These are phyloP conservation scores for Gaeumannomyces sp. DNA, from an alignment of 2,329 filamentous ascomycete species.

Conservation along the genomic window DNA sequence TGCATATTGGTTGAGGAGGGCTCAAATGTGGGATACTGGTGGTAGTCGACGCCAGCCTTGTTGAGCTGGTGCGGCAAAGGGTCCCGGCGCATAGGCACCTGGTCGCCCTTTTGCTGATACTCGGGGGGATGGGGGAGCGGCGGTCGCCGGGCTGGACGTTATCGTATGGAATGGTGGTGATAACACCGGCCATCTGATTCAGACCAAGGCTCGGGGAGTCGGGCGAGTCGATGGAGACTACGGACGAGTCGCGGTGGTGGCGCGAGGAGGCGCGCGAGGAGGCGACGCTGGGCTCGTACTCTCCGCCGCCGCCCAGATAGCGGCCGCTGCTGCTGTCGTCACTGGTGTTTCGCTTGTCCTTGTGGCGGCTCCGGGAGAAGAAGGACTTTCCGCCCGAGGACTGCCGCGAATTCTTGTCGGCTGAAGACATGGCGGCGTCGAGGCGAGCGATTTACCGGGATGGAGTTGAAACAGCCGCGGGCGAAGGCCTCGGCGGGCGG, in stretches of 20 bases:
- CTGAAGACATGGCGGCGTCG: constrained; percentile 45
- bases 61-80: constrained; percentile 79
- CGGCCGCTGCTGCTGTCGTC: constrained; percentile 41
- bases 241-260: constrained; percentile 67
- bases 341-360: constrained; percentile 57
- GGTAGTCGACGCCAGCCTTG: constrained; percentile 70
- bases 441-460: constrained; percentile 13
- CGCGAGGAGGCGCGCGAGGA: constrained; percentile 70
- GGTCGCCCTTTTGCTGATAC: constrained; percentile 62
- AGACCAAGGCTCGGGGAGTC: constrained; percentile 59
- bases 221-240: constrained; percentile 64
- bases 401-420: constrained; percentile 70
- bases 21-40: constrained; percentile 79
- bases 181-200: constrained; percentile 72
- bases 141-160: constrained; percentile 55
- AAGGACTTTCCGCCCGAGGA: constrained; percentile 67
- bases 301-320: constrained; percentile 40
- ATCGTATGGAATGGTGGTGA: constrained; percentile 86
- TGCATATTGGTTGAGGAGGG: constrained; percentile 35
- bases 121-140: constrained; percentile 67
- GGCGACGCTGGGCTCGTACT: constrained; percentile 56
- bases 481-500: constrained; percentile 5
- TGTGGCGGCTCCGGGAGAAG: constrained; percentile 85
- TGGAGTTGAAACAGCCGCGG: constrained; percentile 19
- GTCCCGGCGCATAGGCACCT: constrained; percentile 58